Base-by-base conservation (phyloP, 441 rosid genomes). In the Gossypium gossypioides region DNA sequence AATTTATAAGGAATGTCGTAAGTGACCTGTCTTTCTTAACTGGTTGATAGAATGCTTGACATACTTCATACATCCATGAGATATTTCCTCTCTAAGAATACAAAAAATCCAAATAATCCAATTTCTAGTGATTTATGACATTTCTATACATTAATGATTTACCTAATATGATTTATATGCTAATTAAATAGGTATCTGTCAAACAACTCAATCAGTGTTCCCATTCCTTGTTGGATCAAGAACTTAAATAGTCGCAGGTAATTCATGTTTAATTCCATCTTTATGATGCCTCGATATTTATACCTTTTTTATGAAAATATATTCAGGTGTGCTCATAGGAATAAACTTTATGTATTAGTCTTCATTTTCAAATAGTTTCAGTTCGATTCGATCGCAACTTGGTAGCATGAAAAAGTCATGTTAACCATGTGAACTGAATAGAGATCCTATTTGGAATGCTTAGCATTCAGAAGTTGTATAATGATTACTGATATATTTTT, bases 181-280 rank as follows among this genome's bases (percentile, higher is more conserved):
- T 34, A 50, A 21, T 22, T 69, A 6, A 66, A 72, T 56, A 83
- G 84, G 77, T 83, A 72, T 65, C 73, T 83, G 24, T 78, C 78
- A 21, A 29, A 65, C 56, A 78, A 78, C 73, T 44, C 54, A n/a
- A 37, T 74, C 22, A 70, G 24, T 9, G 78, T 78, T 51, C 21
- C 15, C 21, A 61, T 74, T 27, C 81, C 65, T 0, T 16, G 50
- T 42, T 74, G 72, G 74, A 71, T 78, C 56, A 9, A 55, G 55
- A 59, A 0, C 25, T 27, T 12, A 42, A 29, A 71, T 24, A 68
- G 52, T 29, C 65, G 32, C 1, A 69, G 27, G 83, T 81, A 77
- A 2, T 77, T 52, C 74, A 55, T 40, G 16, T 61, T 48, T 21
- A 12, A 34, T 73, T 22, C 22, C 32, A 76, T 57, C 12, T 69